These are phyloP conservation scores for Ceratobasidium sp. DNA, from an alignment of 1,284 basidiomycete species.

Conservation along the genomic window DNA sequence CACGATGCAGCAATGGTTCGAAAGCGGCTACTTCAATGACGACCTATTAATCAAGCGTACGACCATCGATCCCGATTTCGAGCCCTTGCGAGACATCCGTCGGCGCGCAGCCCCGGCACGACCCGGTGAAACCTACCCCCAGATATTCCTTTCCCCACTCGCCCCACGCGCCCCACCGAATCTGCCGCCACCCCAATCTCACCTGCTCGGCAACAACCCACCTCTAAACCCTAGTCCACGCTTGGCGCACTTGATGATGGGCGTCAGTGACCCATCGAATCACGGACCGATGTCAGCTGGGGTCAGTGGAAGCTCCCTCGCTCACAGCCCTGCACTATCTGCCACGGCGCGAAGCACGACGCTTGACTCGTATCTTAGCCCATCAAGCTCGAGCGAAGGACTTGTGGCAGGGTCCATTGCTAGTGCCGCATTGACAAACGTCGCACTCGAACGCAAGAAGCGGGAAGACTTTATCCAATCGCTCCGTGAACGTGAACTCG, in stretches of 20 bases:
- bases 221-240: conserved; percentile 29
- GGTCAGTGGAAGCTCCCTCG: conserved; percentile 9
- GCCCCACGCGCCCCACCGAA: conserved; percentile 44
- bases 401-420: conserved; percentile 9
- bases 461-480: conserved; percentile 40
- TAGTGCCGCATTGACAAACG: conserved; percentile 11
- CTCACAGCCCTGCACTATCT: conserved; percentile 5
- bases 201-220: conserved; percentile 16
- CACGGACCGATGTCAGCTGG: conserved; percentile 31
- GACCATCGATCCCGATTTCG: conserved; percentile 54
- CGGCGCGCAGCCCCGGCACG: conserved; percentile 48
- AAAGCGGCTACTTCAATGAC: conserved; percentile 89
- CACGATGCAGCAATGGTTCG: conserved; percentile 96
- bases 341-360: conserved; percentile 20
- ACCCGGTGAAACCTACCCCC: conserved; percentile 10
- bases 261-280: conserved; percentile 10
- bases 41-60: conserved; percentile 86
- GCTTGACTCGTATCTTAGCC: conserved; percentile 24
- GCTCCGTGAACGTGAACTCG: conserved; percentile 29
- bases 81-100: conserved; percentile 55
- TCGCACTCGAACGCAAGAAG: conserved; percentile 30
- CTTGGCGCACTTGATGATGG: conserved; percentile 28
- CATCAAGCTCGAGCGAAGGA: conserved; percentile 4
- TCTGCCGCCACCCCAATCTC: conserved; percentile 38
- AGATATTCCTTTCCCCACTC: conserved; percentile 42